Base-by-base conservation (phyloP, 2,329 filamentous ascomycete genomes). In the Plectosphaerella plurivora region DNA sequence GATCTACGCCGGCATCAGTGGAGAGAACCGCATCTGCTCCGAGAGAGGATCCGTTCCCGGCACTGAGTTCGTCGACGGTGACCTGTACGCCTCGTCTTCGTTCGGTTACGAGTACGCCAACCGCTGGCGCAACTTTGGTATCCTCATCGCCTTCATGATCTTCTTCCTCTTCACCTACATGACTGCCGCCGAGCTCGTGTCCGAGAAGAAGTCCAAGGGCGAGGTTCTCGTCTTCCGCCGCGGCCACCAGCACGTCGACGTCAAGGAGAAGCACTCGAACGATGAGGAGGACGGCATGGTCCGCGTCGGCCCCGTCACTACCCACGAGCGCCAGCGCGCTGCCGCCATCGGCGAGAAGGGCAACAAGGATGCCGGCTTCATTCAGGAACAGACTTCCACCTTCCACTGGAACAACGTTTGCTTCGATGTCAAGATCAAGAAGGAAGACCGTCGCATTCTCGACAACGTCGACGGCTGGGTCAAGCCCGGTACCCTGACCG, bases 391-490 rank as follows among this genome's bases (percentile, higher is more conserved):
- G 64, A 90, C 83, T 5, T 88, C 88, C 20, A 83, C 92, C 55
- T 95, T 95, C 76, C 88, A 91, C 63, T 96, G 91, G 91, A 81
- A 86, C 58, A 79, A 93, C 60, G 86, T 96, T 2, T 91, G 87
- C 71, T 96, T 82, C 62, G 79, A 85, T 54, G 75, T 85, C 67
- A 87, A 89, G 68, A 91, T 96, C 71, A 95, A 95, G 74, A 76
- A 77, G 14, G 83, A 93, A 61, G 73, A 78, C 2, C 82, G 91
- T 15, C 83, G 87, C 44, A 88, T 97, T 61, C 74, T 97, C 54
- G 86, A 96, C 61, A 77, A 94, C 56, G 89, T 96, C 12, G 88
- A 95, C 63, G 92, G 92, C 36, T 97, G 90, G 89, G 91, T 97
- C 54, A 94, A 95, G 70, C 92, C 92, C 3, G 92, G 92, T 54